A percentile compares a stretch with the other conserved stretches of the same genome.
Evolutionary conservation across 1,284 basidiomycete species (phyloP).

Genomic region (Paramarasmius palmivorus): DNA sequence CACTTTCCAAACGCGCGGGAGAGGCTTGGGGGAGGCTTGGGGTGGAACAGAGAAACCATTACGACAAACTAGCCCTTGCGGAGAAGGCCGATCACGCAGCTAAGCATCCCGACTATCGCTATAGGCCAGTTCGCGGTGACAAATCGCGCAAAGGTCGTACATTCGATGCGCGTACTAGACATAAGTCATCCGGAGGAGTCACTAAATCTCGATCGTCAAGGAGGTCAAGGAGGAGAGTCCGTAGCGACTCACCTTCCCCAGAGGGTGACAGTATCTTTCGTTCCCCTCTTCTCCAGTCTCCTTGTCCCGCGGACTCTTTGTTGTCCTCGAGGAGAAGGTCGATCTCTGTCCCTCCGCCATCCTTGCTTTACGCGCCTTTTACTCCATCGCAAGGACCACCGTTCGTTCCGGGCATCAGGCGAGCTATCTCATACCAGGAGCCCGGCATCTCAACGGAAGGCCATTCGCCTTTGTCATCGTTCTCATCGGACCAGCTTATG

Average conservation of each 20-base stretch:
- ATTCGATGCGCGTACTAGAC: constrained; percentile 18
- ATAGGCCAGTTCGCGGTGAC: constrained; percentile 50
- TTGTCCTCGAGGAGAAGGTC: neutral
- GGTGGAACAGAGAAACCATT: constrained; percentile 44
- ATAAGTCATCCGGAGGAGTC: neutral
- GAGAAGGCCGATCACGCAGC: constrained; percentile 56
- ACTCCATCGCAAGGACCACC: neutral
- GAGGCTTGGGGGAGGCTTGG: constrained; percentile 60
- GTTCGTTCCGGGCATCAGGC: neutral
- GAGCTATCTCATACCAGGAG: neutral
- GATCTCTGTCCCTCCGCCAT: constrained; percentile 10
- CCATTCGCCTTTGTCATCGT: neutral
- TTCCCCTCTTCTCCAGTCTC: too few relatives aligned
- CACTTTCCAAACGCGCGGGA: constrained; percentile 61
- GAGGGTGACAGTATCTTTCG: too few relatives aligned
- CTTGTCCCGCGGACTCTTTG: too few relatives aligned
- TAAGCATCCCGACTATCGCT: constrained; percentile 60
- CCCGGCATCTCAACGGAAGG: neutral
- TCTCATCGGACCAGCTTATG: neutral
- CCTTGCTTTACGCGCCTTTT: neutral
- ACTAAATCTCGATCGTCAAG: neutral
- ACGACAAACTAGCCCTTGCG: constrained; percentile 47
- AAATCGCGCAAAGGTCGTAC: constrained; percentile 25
- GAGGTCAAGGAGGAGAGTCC: neutral
- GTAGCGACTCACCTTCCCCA: too few relatives aligned